Percentiles rank a stretch among this genome's conserved stretches.
phyloP scores from a whole-genome alignment of 305 asterid species.

The Fraxinus baroniana region DNA sequence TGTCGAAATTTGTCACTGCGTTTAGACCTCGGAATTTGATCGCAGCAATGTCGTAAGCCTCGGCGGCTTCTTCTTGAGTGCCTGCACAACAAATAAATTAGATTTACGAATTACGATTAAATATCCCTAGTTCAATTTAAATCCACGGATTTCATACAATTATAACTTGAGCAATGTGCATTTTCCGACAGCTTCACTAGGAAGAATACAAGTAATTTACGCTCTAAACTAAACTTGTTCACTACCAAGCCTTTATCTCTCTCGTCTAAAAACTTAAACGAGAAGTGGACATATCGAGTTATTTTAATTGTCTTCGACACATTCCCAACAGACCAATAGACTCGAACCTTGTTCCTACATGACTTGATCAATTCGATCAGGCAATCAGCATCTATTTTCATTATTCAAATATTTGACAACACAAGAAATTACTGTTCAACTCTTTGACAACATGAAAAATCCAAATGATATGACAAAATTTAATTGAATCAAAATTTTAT shows the following conservation, averaged over 20 bases:
- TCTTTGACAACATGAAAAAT: too few species aligned
- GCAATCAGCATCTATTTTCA: background rate
- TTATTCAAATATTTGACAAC: too few species aligned
- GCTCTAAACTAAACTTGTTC: background rate
- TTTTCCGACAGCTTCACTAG: background rate
- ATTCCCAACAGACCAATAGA: background rate
- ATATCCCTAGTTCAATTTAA: background rate
- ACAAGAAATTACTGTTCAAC: too few species aligned
- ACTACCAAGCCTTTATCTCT: background rate
- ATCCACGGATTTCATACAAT: background rate
- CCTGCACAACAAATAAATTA: constrained; percentile 32
- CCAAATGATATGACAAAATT: too few species aligned
- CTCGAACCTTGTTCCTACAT: background rate
- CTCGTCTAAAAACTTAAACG: background rate
- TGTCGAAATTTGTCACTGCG: constrained; percentile 80
- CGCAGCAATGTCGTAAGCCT: constrained; percentile 86
- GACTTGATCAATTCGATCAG: too few species aligned
- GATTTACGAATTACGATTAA: background rate
- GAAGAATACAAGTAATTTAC: background rate
- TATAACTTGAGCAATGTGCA: background rate
- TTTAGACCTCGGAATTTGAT: constrained; percentile 79
- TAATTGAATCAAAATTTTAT: too few species aligned
- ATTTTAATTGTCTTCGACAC: background rate
- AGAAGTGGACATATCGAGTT: background rate
- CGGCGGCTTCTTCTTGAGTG: constrained; percentile 90